Base-by-base conservation (phyloP, 805 yeast species). In the Sugiyamaella boreocaroliniensis region DNA sequence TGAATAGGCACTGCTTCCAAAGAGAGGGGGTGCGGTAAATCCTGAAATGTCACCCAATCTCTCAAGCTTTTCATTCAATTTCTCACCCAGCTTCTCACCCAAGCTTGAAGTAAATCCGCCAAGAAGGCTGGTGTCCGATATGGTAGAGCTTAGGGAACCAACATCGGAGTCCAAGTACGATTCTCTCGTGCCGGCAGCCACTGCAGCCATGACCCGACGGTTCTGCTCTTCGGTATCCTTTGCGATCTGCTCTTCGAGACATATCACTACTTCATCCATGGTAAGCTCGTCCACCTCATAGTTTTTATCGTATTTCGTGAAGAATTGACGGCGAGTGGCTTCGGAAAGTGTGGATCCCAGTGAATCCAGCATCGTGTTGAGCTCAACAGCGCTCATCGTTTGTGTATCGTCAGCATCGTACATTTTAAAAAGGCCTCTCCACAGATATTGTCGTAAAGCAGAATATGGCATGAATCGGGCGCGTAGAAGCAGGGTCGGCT, bases 391-490 rank as follows among this genome's bases (percentile, higher is more conserved):
- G 58, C 81, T 81, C 56, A 80, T 72, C 9, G 68, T 61, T 2
- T 72, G 70, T 11, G 68, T 68, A 20, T 73, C 78, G 49, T 68
- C 76, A 26, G 68, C 69, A 47, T 70, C 80, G 59, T 76, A 83
- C 56, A 79, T 78, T 37, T 75, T 76, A 14, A 87, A 71, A 5
- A 88, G 71, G 10, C 79, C 73, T 43, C 72, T 68, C 92, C 96
- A 89, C 58, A 90, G 78, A 50, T 81, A 81, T 56, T 77, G 78
- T 56, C 90, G 74, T 47, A 89, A 70, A 2, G 71, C 74, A 0
- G 73, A 73, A 65, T 89, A 89, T 0, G 90, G 79, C 55, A 82
- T 78, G 62, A 81, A 89, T 52, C 83, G 76, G 2, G 83, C 81
- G 22, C 82, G 72, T 14, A 89, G 65, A 48, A 77, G 76, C 56